Evolutionary conservation across 2,329 filamentous ascomycete species (phyloP).

Genomic region (Grosmannia penicillata): DNA sequence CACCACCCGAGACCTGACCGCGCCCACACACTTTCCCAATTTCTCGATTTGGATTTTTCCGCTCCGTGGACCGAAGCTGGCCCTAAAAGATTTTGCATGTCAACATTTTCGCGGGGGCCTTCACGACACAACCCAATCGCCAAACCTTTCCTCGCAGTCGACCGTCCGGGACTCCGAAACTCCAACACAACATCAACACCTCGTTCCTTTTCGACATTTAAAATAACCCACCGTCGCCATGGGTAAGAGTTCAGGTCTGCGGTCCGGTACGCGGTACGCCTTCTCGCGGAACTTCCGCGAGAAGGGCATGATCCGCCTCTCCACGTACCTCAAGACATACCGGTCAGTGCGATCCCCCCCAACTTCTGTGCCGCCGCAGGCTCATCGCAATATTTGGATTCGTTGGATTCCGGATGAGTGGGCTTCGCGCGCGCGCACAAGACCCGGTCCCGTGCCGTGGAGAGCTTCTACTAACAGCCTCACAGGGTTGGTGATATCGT

Average conservation of each 20-base stretch:
- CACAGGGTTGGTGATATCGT: slow-evolving; percentile 90
- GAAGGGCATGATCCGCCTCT: slow-evolving; percentile 85
- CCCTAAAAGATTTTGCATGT: slow-evolving; percentile 8
- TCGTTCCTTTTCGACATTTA: neutral
- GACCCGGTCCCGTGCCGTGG: no score
- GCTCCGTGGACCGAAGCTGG: no score
- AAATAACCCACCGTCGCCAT: slow-evolving; percentile 34
- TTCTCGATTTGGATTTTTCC: slow-evolving; percentile 6
- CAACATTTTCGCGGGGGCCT: slow-evolving; percentile 1
- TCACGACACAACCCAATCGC: neutral
- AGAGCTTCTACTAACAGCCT: neutral
- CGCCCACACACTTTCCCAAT: slow-evolving; percentile 11
- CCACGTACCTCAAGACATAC: slow-evolving; percentile 91
- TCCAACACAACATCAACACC: slow-evolving; percentile 3
- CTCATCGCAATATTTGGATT: no score
- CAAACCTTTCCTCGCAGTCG: neutral
- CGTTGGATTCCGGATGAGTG: no score
- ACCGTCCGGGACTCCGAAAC: neutral
- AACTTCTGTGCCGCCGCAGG: no score
- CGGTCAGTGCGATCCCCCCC: slow-evolving; percentile 49
- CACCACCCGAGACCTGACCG: neutral
- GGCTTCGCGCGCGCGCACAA: no score
- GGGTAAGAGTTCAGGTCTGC: slow-evolving; percentile 79
- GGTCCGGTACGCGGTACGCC: slow-evolving; percentile 79
- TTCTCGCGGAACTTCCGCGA: slow-evolving; percentile 92